These are phyloP conservation scores for Didymella arachidicola DNA, from an alignment of 2,329 filamentous ascomycete genomes.

Conservation along the genomic window DNA sequence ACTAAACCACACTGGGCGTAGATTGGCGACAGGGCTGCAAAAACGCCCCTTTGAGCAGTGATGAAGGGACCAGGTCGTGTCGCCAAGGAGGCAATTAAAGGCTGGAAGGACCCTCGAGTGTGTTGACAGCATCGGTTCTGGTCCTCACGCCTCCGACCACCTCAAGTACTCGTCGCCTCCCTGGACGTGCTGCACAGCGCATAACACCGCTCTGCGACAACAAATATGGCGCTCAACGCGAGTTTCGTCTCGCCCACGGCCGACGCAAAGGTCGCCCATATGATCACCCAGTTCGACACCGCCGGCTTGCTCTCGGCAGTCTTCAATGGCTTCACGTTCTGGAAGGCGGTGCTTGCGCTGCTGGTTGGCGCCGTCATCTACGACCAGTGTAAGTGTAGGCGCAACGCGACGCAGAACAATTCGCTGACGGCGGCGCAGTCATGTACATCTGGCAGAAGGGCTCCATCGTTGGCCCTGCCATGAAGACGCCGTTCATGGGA, in stretches of 20 bases:
- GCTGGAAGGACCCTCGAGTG: constrained; percentile 13
- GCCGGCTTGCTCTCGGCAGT: constrained; percentile 44
- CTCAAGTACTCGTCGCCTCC: constrained; percentile 3
- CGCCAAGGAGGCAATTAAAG: constrained; percentile 23
- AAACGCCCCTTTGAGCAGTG: constrained; percentile 8
- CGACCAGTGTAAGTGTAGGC: constrained; percentile 79
- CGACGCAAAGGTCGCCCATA: constrained; percentile 47
- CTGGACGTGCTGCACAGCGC: constrained; percentile 7
- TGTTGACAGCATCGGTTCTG: constrained; percentile 13
- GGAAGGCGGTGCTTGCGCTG: constrained; percentile 63
- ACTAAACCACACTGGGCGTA: constrained; percentile 16
- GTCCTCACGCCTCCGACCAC: constrained; percentile 15
- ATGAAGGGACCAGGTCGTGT: constrained; percentile 15
- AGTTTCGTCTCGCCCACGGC: constrained; percentile 52
- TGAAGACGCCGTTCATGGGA: constrained; percentile 70
- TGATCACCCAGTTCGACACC: constrained; percentile 41
- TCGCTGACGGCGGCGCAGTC: constrained; percentile 58
- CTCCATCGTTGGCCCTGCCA: constrained; percentile 56
- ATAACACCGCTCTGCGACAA: constrained; percentile 1
- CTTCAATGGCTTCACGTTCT: constrained; percentile 41
- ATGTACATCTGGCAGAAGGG: constrained; percentile 58
- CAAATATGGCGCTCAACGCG: constrained; percentile 47
- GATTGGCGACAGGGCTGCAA: constrained; percentile 15
- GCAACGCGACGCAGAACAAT: neutral
- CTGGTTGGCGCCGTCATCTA: constrained; percentile 78